These are phyloP conservation scores for Boletus bicolor DNA, from an alignment of 768 basidiomycete genomes.

Conservation along the genomic window DNA sequence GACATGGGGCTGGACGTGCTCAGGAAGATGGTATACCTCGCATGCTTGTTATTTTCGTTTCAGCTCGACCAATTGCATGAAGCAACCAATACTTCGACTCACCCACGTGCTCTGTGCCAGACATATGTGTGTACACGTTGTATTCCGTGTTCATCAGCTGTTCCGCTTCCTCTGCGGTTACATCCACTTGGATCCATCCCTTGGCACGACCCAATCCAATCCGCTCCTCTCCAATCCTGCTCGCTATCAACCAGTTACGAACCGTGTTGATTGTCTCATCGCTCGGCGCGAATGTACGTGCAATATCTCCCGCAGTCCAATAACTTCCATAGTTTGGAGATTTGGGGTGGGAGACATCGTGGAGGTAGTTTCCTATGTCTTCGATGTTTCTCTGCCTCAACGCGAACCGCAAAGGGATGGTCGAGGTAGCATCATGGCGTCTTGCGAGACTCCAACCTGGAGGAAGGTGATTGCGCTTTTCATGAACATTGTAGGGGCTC, in stretches of 20 bases:
- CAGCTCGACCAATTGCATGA: not conserved
- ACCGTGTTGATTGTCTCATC: constrained; percentile 23
- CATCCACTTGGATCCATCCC: constrained; percentile 29
- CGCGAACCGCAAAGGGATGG: constrained; percentile 31
- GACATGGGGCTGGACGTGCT: constrained; percentile 30
- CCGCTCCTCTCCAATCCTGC: constrained; percentile 24
- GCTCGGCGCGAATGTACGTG: constrained; percentile 26
- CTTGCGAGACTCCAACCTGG: constrained; percentile 36
- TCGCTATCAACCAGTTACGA: constrained; percentile 26
- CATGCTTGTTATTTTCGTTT: constrained; percentile 21
- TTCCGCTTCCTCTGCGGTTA: constrained; percentile 33
- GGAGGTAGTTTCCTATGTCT: constrained; percentile 23
- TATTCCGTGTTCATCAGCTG: constrained; percentile 32
- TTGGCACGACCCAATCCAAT: constrained; percentile 14
- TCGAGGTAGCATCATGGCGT: constrained; percentile 31
- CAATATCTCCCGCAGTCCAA: constrained; percentile 30
- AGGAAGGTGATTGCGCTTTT: constrained; percentile 37
- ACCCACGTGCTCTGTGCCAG: constrained; percentile 30
- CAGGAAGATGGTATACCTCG: constrained; percentile 32
- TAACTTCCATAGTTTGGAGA: constrained; percentile 31
- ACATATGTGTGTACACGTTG: constrained; percentile 26
- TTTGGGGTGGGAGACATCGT: constrained; percentile 35
- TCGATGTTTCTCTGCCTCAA: constrained; percentile 32
- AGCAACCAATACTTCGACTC: not conserved
- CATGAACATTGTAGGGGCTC: constrained; percentile 35